These are phyloP conservation scores for Daucus carota DNA, from an alignment of 129 eudicot species.

Conservation along the genomic window DNA sequence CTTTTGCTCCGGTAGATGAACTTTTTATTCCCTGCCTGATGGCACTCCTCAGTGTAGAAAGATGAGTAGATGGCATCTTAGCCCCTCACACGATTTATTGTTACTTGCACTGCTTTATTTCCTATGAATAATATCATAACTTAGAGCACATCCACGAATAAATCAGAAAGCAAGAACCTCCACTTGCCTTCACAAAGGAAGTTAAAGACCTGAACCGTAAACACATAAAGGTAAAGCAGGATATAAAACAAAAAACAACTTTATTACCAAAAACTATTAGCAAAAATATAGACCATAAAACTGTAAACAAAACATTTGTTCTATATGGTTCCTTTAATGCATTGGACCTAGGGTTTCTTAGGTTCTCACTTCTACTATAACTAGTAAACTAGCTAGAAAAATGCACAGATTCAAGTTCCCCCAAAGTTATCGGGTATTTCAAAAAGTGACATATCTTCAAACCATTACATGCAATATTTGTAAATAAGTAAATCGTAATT, in stretches of 20 bases:
- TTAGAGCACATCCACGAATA: slow-evolving; percentile 15
- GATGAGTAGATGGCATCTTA: slow-evolving; percentile 62
- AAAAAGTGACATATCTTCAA: slow-evolving; percentile 19
- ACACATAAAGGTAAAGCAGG: not conserved
- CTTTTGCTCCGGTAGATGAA: slow-evolving; percentile 38
- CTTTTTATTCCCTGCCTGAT: slow-evolving; percentile 39
- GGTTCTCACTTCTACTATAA: not conserved
- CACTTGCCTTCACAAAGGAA: slow-evolving; percentile 6
- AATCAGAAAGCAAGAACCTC: slow-evolving; percentile 4
- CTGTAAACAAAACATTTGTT: not conserved
- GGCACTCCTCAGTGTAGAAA: slow-evolving; percentile 42
- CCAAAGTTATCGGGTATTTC: not conserved
- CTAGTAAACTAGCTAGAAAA: not conserved
- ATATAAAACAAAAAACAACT: slow-evolving; percentile 22
- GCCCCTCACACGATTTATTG: slow-evolving; percentile 11
- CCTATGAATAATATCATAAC: slow-evolving; percentile 39
- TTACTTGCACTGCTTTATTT: slow-evolving; percentile 9
- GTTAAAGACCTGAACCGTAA: slow-evolving; percentile 11
- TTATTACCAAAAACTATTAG: slow-evolving; percentile 34
- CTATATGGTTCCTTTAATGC: not conserved
- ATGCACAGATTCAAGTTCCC: slow-evolving; percentile 18
- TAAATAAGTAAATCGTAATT: too few relatives aligned
- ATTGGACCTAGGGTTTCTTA: not conserved
- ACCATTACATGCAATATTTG: too few relatives aligned
- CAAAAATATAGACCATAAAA: not conserved